Base-by-base conservation (phyloP, 2,329 filamentous ascomycete species). In the Sarocladium kiliense region DNA sequence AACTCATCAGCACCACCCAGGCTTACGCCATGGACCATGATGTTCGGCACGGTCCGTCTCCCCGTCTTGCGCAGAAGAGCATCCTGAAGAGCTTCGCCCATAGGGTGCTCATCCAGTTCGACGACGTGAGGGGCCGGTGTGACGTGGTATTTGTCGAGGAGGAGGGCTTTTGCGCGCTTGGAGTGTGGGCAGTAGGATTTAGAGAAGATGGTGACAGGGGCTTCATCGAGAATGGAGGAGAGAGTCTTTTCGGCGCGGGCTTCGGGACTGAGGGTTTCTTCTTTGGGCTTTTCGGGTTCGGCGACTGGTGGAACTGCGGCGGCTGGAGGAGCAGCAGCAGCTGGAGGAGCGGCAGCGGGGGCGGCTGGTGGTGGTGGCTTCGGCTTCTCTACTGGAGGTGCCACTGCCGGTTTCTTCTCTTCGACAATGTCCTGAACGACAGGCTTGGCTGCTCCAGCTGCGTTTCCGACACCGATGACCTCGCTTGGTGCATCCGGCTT, bases 1-100 rank as follows among this genome's bases (percentile, higher is more conserved):
- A 99, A 81, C 58, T 97, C 91, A 66, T 97, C 93, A 51, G 90
- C 85, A 21, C 94, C 94, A 47, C 94, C 94, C 58, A 97, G 90
- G 70, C 88, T 94, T 69, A 87, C 85, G 45, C 91, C 91, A 64
- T 91, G 89, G 64, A 99, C 79, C 62, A 99, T 79, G 34, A 97
- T 81, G 67, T 99, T 99, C 16, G 94, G 94, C 0, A 99, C 94
- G 0, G 94, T 99, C 57, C 77, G 78, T 51, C 93, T 82, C 44
- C 89, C 88, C 0, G 94, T 97, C 66, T 82, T 87, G 57, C 85
- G 80, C 16, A 71, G 79, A 10, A 99, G 77, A 18, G 83, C 79
- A 10, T 78, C 80, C 71, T 99, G 94, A 41, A 99, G 73, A 55
- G 81, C 72, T 1, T 74, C 66, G 34, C 93, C 94, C 12, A 95